Evolutionary conservation across 306 rosid species (phyloP).

Genomic region (Cicer judaicum): DNA sequence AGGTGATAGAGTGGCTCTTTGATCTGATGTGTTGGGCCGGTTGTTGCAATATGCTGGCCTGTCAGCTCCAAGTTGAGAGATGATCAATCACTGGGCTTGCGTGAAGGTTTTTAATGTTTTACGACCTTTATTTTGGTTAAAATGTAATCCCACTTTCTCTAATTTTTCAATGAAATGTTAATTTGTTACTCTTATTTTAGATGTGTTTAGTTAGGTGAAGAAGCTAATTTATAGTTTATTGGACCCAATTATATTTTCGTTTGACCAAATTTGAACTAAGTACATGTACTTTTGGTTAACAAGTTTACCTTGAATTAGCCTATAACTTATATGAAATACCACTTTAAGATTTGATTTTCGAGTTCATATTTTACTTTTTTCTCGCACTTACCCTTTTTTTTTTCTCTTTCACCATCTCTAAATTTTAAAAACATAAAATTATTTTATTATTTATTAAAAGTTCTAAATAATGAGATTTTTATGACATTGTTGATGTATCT

Average conservation of each 20-base stretch:
- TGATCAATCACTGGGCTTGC: not conserved
- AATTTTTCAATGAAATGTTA: conserved; percentile 6
- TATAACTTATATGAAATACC: too few species aligned
- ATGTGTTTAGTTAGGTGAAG: not conserved
- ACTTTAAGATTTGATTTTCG: too few species aligned
- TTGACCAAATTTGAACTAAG: not conserved
- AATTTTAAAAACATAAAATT: too few species aligned
- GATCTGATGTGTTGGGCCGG: not conserved
- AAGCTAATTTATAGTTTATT: not conserved
- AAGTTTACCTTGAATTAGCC: not conserved
- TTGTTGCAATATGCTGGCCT: not conserved
- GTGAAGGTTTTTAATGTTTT: conserved; percentile 4
- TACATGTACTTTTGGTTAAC: not conserved
- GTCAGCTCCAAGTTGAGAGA: not conserved
- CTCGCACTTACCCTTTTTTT: too few species aligned
- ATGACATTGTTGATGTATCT: too few species aligned
- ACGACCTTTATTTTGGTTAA: conserved; percentile 8
- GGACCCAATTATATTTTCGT: not conserved
- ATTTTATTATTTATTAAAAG: too few species aligned
- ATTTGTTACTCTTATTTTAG: conserved; percentile 6
- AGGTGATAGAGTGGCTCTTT: not conserved
- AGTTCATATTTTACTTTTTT: too few species aligned
- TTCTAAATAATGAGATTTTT: too few species aligned
- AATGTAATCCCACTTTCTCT: conserved; percentile 33
- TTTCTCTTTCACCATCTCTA: too few species aligned